phyloP scores from a whole-genome alignment of 2,329 filamentous ascomycete species.

The Aspergillus phoenicis region DNA sequence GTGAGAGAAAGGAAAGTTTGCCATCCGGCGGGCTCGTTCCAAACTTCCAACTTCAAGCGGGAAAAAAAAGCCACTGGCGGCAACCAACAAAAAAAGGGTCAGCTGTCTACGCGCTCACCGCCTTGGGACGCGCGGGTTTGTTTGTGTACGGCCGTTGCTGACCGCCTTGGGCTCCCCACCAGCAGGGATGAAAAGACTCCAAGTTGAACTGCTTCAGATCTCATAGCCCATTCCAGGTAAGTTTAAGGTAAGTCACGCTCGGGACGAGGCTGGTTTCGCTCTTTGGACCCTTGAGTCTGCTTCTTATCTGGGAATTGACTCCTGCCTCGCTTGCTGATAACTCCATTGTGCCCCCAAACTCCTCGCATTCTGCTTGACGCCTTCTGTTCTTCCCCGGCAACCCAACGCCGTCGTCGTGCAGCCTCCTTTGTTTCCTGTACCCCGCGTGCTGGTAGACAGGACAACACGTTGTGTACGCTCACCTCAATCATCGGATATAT shows the following conservation, averaged over 20 bases:
- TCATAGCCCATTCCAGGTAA: slow-evolving; percentile 15
- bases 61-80: not conserved
- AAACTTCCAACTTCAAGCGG: too few species aligned
- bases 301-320: slow-evolving; percentile 8
- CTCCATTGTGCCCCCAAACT: not conserved
- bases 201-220: slow-evolving; percentile 52
- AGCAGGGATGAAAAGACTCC: slow-evolving; percentile 48
- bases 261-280: slow-evolving; percentile 1
- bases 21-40: not conserved
- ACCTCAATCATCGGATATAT: not conserved
- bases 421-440: slow-evolving; percentile 16
- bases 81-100: slow-evolving; percentile 4
- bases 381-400: slow-evolving; percentile 25
- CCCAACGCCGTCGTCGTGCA: slow-evolving; percentile 19
- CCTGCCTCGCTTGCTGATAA: slow-evolving; percentile 9
- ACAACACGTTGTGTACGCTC: slow-evolving; percentile 5
- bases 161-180: slow-evolving; percentile 50
- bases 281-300: slow-evolving; percentile 2
- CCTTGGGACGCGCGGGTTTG: slow-evolving; percentile 38
- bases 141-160: slow-evolving; percentile 36
- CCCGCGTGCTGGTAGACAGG: slow-evolving; percentile 18
- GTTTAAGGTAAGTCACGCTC: slow-evolving; percentile 7
- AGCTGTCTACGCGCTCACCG: slow-evolving; percentile 32
- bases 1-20: not conserved
- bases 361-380: slow-evolving; percentile 19